These are phyloP conservation scores for Lecanicillium sp. DNA, from an alignment of 2,329 filamentous ascomycete species.

Conservation along the genomic window DNA sequence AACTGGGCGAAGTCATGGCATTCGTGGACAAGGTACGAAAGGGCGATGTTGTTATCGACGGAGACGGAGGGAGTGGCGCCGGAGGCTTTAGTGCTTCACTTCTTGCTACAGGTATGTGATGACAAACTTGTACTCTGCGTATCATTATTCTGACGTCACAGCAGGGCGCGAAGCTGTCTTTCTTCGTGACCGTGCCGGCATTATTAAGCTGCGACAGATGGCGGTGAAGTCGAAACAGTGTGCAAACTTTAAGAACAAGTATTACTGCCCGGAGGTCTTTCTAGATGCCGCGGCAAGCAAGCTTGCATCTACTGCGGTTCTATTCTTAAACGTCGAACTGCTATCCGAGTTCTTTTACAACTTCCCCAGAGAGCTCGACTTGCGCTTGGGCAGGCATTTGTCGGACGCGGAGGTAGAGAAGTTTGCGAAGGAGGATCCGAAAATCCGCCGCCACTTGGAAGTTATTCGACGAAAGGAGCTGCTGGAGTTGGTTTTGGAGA, in stretches of 20 bases:
- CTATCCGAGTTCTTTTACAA: slow-evolving; percentile 97
- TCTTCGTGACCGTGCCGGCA: slow-evolving; percentile 81
- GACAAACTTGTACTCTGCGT: slow-evolving; percentile 11
- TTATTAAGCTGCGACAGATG: slow-evolving; percentile 81
- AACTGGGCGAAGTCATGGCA: slow-evolving; percentile 78
- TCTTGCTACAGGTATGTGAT: slow-evolving; percentile 71
- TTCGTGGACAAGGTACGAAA: slow-evolving; percentile 88
- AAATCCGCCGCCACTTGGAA: slow-evolving; percentile 81
- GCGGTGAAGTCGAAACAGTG: slow-evolving; percentile 91
- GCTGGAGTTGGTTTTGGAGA: slow-evolving; percentile 84
- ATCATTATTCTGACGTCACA: slow-evolving; percentile 16
- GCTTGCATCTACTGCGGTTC: slow-evolving; percentile 85
- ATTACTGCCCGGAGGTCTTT: slow-evolving; percentile 94
- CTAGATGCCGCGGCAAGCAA: slow-evolving; percentile 96
- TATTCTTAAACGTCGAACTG: slow-evolving; percentile 95
- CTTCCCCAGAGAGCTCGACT: slow-evolving; percentile 87
- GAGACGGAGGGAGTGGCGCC: slow-evolving; percentile 74
- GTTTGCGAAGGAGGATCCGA: slow-evolving; percentile 89
- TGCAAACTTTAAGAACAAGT: slow-evolving; percentile 76
- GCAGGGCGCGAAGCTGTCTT: slow-evolving; percentile 87
- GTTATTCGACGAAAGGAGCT: slow-evolving; percentile 88
- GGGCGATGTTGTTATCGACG: slow-evolving; percentile 78
- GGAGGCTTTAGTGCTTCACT: slow-evolving; percentile 89
- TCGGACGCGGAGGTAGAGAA: slow-evolving; percentile 73
- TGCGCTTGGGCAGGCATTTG: slow-evolving; percentile 74